Evolutionary conservation across 2,329 filamentous ascomycete species (phyloP).

Genomic region (Colletotrichum karsti): DNA sequence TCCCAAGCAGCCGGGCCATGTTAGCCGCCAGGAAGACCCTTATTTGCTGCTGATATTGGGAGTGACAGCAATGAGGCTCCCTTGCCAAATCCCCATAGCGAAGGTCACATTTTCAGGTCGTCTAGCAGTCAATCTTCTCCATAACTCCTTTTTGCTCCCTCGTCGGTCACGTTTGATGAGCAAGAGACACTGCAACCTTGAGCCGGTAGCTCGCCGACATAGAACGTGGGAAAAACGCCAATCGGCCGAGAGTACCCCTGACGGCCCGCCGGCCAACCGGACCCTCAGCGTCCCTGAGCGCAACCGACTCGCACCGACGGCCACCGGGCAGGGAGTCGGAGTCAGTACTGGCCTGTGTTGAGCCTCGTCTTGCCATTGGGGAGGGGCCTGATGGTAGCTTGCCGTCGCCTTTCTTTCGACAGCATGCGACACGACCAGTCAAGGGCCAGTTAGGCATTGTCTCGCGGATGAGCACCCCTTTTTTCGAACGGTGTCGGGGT

Average conservation of each 20-base stretch:
- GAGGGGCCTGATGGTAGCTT: background rate
- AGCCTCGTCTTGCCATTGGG: constrained; percentile 1
- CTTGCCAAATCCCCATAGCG: background rate
- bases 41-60: constrained; percentile 5
- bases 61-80: background rate
- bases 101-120: background rate
- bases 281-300: background rate
- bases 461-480: background rate
- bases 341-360: background rate
- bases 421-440: background rate
- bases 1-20: background rate
- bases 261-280: background rate
- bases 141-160: background rate
- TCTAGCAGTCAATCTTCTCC: background rate
- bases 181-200: background rate
- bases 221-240: background rate
- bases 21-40: background rate
- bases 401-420: background rate
- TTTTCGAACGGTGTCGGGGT: background rate
- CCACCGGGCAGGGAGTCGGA: background rate
- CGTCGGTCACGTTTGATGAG: constrained; percentile 3
- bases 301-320: background rate
- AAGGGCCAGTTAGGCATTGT: background rate
- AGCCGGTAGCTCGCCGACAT: background rate
- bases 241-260: constrained; percentile 22